These are phyloP conservation scores for Leptoxyphium fumago DNA, from an alignment of 2,329 filamentous ascomycete species.

Conservation along the genomic window DNA sequence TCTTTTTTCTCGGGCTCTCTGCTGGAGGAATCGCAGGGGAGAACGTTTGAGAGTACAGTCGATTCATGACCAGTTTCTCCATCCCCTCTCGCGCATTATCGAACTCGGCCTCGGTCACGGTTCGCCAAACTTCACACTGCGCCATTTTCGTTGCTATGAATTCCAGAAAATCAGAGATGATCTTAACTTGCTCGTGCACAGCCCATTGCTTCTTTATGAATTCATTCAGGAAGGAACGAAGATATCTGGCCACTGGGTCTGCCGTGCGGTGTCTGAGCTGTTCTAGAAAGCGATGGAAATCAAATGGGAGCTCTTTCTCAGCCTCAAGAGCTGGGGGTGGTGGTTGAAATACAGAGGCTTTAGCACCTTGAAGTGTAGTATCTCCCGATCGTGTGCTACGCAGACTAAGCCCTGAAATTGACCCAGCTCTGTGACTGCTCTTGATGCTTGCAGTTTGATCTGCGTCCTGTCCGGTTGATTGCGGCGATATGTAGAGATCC, in stretches of 20 bases:
- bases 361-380: slow-evolving; percentile 17
- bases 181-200: slow-evolving; percentile 98
- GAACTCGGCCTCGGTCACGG: slow-evolving; percentile 91
- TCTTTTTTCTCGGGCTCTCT: slow-evolving; percentile 54
- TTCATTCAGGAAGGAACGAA: slow-evolving; percentile 85
- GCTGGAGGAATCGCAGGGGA: slow-evolving; percentile 82
- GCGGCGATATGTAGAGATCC: slow-evolving; percentile 9
- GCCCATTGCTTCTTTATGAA: slow-evolving; percentile 98
- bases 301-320: slow-evolving; percentile 78
- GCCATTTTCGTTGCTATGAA: slow-evolving; percentile 99
- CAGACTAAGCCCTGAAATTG: slow-evolving; percentile 11
- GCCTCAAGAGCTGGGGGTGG: slow-evolving; percentile 39
- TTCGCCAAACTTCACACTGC: slow-evolving; percentile 88
- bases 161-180: slow-evolving; percentile 87
- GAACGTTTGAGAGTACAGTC: slow-evolving; percentile 89
- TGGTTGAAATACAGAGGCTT: slow-evolving; percentile 39
- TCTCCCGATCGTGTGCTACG: slow-evolving; percentile 12
- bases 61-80: slow-evolving; percentile 99
- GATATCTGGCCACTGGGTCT: slow-evolving; percentile 91
- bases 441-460: background rate
- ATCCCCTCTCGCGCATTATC: slow-evolving; percentile 97
- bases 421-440: slow-evolving; percentile 8
- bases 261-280: slow-evolving; percentile 91
- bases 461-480: slow-evolving; percentile 1
- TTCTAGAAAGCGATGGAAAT: slow-evolving; percentile 93